Evolutionary conservation across 495 filamentous ascomycete genomes (phyloP), one percentile per base, ranked within the genome.

Genomic region (Aspergillus campestris): DNA sequence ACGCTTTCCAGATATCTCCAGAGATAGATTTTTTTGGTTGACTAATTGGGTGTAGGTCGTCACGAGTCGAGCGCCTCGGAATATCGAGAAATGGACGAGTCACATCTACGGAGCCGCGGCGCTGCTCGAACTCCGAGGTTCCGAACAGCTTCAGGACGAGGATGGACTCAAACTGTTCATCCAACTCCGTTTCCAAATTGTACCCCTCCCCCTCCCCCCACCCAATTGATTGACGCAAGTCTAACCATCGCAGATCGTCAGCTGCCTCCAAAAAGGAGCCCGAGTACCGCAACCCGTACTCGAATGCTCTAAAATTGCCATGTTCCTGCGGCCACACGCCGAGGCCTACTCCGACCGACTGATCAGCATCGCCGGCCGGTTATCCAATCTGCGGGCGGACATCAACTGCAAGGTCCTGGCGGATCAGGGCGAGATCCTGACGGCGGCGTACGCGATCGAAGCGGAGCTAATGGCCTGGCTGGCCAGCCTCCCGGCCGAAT

Each of bases 81-180:
- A 69, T 24, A 63, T 79, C 27, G 59, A 65, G 13, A 72, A 72
- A 3, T 84, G 79, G 67, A 73, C 71, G 32, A 73, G 73, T 38
- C 81, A 85, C 57, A 70, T 82, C 45, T 69, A 69, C 31, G 81
- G 81, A 8, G 77, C 79, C 3, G 71, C 69, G 0, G 73, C 77
- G 0, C 60, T 85, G 5, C 66, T 81, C 1, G 69, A 73, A 50
- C 44, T 83, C 50, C 67, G 81, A 15, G 81, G 81, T 7, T 40
- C 61, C 2, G 65, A 72, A 3, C 78, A 83, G 50, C 73, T 85
- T 38, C 56, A 65, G n/a, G 75, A 67, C 4, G 56, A 66, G 34
- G 69, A 74, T n/a, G 78, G 77, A 8, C 61, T 74, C 13, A 64
- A 70, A 39, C 72, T 83, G 52, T 83, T 83, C 41, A 44, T 75